phyloP scores from a whole-genome alignment of 2,329 filamentous ascomycete genomes.

The Trichoderma breve region DNA sequence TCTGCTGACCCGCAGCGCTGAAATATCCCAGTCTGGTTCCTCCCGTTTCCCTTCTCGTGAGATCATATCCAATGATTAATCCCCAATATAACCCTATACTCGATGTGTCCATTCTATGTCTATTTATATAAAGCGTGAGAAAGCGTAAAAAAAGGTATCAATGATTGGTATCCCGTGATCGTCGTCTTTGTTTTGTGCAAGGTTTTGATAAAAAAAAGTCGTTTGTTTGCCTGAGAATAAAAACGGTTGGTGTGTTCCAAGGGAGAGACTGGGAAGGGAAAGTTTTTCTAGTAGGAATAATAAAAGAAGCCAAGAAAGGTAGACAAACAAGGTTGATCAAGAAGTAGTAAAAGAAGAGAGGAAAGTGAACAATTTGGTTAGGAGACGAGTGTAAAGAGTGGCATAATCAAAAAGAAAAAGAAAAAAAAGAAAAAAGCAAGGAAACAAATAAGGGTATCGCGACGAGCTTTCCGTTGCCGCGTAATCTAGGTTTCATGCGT shows the following conservation, averaged over 20 bases:
- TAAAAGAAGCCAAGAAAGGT: background rate
- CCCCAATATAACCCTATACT: background rate
- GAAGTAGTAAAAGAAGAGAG: background rate
- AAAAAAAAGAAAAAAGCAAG: background rate
- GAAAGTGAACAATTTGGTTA: background rate
- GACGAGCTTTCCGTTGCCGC: conserved; percentile 2
- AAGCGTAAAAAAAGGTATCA: conserved; percentile 15
- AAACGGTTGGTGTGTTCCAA: background rate
- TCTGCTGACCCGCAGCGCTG: conserved; percentile 12
- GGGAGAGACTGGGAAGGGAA: conserved; percentile 18
- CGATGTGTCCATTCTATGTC: conserved; percentile 15
- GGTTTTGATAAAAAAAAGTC: background rate
- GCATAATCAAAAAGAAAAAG: background rate
- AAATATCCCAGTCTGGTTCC: conserved; percentile 1
- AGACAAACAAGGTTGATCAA: background rate
- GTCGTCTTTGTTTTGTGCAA: conserved; percentile 1
- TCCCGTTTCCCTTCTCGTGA: conserved; percentile 10
- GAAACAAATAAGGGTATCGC: conserved; percentile 8
- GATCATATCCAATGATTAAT: conserved; percentile 14
- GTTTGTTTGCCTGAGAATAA: conserved; percentile 7
- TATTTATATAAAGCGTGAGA: conserved; percentile 18
- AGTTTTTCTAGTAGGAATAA: conserved; percentile 1
- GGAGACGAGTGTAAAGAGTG: conserved; percentile 14
- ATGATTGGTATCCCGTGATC: conserved; percentile 15
- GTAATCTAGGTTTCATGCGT: conserved; percentile 18